Evolutionary conservation across 1,284 basidiomycete genomes (phyloP), one percentile per base, ranked within the genome.

Genomic region (Puccinia coronata): DNA sequence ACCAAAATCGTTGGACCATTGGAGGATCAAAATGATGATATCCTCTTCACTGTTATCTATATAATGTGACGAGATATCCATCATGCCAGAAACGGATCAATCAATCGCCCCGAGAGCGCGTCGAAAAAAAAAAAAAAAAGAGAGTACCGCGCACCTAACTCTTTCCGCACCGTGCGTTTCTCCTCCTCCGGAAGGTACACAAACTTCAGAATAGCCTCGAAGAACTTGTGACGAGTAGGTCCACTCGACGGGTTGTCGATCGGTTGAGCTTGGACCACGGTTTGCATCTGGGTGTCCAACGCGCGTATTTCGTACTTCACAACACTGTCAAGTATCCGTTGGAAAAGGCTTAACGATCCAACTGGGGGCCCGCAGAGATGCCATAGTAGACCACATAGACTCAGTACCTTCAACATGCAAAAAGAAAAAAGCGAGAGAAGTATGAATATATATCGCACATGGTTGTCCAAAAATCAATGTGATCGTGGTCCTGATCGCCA

Each of bases 401-500:
- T 36, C 1, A 25, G 31, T n/a, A 39, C 25, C 23, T 43, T 18
- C 51, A 75, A 41, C 11, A 12, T 9, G 8, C 23, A 51, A 43
- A 43, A 43, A 43, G 43, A n/a, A n/a, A n/a, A n/a, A n/a, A n/a
- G n/a, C n/a, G n/a, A n/a, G n/a, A n/a, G n/a, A n/a, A n/a, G n/a
- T n/a, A n/a, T n/a, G n/a, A n/a, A n/a, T 55, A 43, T 69, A n/a
- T 47, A 67, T 67, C 63, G 25, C 63, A 81, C 80, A 81, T 23
- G 80, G 80, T 49, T 81, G 80, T 11, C 80, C 80, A 14, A 81
- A 57, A 34, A 81, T 63, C 63, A 81, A 39, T 39, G 71, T 51
- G 18, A 75, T 53, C 16, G 71, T 72, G 25, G 70, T 69, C 34
- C 53, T 65, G 49, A 81, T 81, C 6, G 80, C 80, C 36, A 81